Evolutionary conservation across 768 basidiomycete species (phyloP), one percentile per base, ranked within the genome.

Genomic region (Boletus rex-veris): DNA sequence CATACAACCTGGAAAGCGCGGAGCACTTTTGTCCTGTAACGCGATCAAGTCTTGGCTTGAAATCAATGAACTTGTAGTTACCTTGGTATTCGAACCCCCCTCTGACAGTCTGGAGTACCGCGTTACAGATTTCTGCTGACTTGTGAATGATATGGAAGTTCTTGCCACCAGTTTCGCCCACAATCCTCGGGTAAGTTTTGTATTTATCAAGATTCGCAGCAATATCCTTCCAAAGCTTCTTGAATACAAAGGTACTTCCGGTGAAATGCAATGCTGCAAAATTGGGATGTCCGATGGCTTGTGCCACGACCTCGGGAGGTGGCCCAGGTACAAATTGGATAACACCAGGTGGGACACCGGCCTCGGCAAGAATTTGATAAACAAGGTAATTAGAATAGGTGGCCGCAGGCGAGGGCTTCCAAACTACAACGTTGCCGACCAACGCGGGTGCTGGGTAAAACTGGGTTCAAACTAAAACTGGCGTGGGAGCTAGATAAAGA

Each of bases 131-230:
- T 62, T 97, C 90, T 36, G 95, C 96, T 14, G 85, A 86, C 50
- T 80, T 76, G 72, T 98, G 97, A 45, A 98, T 77, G 43, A 99
- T 59, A 73, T 98, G 97, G 79, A 95, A 98, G 79, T 99, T 99
- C 81, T 98, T 99, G 53, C 97, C 96, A 28, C 92, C 93, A 8
- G 96, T 98, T 79, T 98, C 96, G 26, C 97, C 97, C 7, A 99
- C 95, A 58, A 99, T 89, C 66, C 96, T 81, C 1, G 97, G 97
- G 74, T 97, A 98, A 12, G 83, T 77, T 63, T 75, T 82, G 79
- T 98, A 98, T 45, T 76, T 81, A 67, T 98, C 92, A 44, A 98
- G 62, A 74, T 98, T 97, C 62, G 73, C 66, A 4, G 88, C 90
- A 64, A 98, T 96, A 67, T 96, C 86, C 74, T 93, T 95, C 97